phyloP scores from a whole-genome alignment of 768 basidiomycete species.

The Phylloporus arenicola region DNA sequence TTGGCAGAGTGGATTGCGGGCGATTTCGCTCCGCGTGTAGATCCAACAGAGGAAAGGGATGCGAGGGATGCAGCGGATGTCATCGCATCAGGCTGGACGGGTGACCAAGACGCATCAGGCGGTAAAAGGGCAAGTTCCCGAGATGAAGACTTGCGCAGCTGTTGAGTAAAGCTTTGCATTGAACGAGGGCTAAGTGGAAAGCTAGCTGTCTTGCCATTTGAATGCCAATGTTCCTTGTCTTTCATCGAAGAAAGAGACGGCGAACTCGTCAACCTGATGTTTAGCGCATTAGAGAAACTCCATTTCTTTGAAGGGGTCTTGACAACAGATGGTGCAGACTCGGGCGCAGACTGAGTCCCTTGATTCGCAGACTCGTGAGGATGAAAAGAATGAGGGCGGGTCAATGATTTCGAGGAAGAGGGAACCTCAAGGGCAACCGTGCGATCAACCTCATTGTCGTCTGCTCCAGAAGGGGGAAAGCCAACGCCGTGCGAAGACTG shows the following conservation, averaged over 20 bases:
- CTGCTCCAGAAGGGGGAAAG: conserved; percentile 43
- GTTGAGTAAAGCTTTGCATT: conserved; percentile 57
- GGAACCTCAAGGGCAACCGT: conserved; percentile 51
- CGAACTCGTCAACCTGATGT: conserved; percentile 64
- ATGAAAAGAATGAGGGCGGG: conserved; percentile 29
- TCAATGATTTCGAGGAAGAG: conserved; percentile 19
- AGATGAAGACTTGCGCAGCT: conserved; percentile 62
- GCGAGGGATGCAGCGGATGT: conserved; percentile 69
- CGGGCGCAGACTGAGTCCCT: conserved; percentile 36
- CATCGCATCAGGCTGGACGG: conserved; percentile 72
- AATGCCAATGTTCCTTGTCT: conserved; percentile 35
- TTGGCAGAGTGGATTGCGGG: conserved; percentile 41
- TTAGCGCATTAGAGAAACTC: conserved; percentile 87
- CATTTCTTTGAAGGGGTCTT: conserved; percentile 95
- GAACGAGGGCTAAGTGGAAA: conserved; percentile 65
- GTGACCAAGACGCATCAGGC: conserved; percentile 52
- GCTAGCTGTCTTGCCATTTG: conserved; percentile 42
- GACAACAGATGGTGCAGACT: conserved; percentile 42
- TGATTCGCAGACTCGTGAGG: conserved; percentile 36
- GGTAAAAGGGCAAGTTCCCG: conserved; percentile 55
- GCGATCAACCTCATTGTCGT: conserved; percentile 45
- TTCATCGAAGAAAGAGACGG: conserved; percentile 54
- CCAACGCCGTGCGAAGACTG: conserved; percentile 49
- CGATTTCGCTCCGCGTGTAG: conserved; percentile 47
- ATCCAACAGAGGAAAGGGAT: conserved; percentile 70